A percentile compares a stretch with the other conserved stretches of the same genome.
phyloP scores from a whole-genome alignment of 306 rosid species.

The Vigna nakashimae region DNA sequence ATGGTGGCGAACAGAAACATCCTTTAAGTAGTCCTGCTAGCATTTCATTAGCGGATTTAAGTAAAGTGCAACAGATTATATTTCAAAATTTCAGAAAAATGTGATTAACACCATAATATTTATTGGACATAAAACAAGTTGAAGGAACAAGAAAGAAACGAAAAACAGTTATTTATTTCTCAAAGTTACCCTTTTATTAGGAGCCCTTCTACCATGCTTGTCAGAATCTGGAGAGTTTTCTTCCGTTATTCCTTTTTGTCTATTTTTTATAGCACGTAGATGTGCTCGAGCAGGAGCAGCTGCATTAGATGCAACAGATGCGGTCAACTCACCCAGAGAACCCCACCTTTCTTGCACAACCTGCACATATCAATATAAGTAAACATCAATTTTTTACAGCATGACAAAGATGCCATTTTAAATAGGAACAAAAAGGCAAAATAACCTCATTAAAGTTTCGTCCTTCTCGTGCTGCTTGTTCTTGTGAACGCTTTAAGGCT shows the following conservation, averaged over 20 bases:
- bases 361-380: slow-evolving; percentile 53
- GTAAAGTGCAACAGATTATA: background rate
- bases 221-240: slow-evolving; percentile 54
- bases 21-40: slow-evolving; percentile 63
- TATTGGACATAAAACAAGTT: slow-evolving; percentile 11
- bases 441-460: slow-evolving; percentile 65
- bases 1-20: slow-evolving; percentile 58
- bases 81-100: slow-evolving; percentile 28
- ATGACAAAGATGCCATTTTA: background rate
- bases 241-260: slow-evolving; percentile 66
- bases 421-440: slow-evolving; percentile 35
- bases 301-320: slow-evolving; percentile 65
- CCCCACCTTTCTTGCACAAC: slow-evolving; percentile 89
- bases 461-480: slow-evolving; percentile 91
- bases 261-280: slow-evolving; percentile 73
- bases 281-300: slow-evolving; percentile 96
- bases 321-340: slow-evolving; percentile 80
- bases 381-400: background rate
- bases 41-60: slow-evolving; percentile 38
- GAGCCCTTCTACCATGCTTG: slow-evolving; percentile 48
- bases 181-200: slow-evolving; percentile 68
- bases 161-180: slow-evolving; percentile 20
- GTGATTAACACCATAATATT: slow-evolving; percentile 19
- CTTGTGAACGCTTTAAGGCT: slow-evolving; percentile 94
- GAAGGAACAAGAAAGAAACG: slow-evolving; percentile 9